Conservation (phyloP, 2,329 filamentous ascomycete species). For the Lasiodiplodia sp. region DNA sequence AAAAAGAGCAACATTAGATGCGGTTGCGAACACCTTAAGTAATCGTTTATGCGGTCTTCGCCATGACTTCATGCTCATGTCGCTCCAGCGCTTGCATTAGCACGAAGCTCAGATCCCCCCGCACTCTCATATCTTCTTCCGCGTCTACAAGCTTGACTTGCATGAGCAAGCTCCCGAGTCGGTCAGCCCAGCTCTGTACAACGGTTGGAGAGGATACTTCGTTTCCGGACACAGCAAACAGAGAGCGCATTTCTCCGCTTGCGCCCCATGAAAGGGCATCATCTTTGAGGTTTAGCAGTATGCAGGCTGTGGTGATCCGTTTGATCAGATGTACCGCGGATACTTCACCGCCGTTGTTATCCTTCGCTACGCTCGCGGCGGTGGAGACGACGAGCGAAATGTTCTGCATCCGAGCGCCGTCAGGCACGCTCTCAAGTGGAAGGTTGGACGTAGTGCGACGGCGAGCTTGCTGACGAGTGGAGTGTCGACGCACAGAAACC, state of each 20-base stretch:
- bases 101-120: conserved; percentile 15
- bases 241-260: too few relatives aligned
- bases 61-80: not conserved
- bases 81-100: not conserved
- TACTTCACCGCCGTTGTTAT: not conserved
- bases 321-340: not conserved
- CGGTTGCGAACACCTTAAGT: not conserved
- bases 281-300: not conserved
- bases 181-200: conserved; percentile 12
- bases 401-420: conserved; percentile 38
- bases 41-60: not conserved
- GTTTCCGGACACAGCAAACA: not conserved
- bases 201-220: not conserved
- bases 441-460: conserved; percentile 43
- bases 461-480: conserved; percentile 34
- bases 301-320: not conserved
- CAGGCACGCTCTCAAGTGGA: conserved; percentile 48
- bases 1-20: not conserved
- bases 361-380: not conserved
- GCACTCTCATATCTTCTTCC: not conserved
- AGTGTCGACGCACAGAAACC: conserved; percentile 16
- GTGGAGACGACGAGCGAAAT: conserved; percentile 10
- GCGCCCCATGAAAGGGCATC: not conserved
- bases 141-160: not conserved
- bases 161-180: not conserved